These are phyloP conservation scores for Eucalyptus polyanthemos DNA, from an alignment of 345 rosid genomes.

Conservation along the genomic window DNA sequence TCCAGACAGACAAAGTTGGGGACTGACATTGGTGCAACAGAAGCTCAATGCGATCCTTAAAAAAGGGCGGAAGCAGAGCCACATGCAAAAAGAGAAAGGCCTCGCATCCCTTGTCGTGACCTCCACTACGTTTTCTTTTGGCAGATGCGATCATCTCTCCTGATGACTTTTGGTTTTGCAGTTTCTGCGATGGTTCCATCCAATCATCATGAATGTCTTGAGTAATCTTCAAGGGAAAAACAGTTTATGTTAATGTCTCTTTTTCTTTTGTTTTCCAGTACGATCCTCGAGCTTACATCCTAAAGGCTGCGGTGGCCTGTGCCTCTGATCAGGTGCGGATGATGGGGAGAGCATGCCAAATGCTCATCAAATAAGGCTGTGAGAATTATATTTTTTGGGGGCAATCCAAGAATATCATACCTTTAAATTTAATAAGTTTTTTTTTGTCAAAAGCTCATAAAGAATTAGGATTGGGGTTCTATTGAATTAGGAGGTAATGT, in stretches of 20 bases:
- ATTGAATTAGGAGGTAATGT: neutral
- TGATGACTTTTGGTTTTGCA: neutral
- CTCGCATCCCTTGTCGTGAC: neutral
- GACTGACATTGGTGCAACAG: neutral
- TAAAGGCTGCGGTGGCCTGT: neutral
- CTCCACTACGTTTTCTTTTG: neutral
- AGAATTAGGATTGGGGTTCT: neutral
- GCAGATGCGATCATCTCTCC: neutral
- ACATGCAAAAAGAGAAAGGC: neutral
- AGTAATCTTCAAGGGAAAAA: neutral
- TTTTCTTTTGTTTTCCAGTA: neutral
- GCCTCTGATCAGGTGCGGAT: neutral
- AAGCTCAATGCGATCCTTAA: neutral
- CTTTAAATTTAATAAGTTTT: neutral
- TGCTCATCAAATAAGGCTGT: neutral
- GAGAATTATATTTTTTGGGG: neutral
- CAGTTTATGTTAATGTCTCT: neutral
- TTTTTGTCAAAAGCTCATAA: neutral
- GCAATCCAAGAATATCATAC: neutral
- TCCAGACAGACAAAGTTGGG: neutral
- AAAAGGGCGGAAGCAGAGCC: neutral
- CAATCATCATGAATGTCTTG: neutral
- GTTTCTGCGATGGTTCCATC: neutral
- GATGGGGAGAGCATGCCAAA: neutral
- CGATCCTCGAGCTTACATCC: neutral